These are phyloP conservation scores for Tricholoma flavovirens DNA, from an alignment of 768 basidiomycete genomes.

Conservation along the genomic window DNA sequence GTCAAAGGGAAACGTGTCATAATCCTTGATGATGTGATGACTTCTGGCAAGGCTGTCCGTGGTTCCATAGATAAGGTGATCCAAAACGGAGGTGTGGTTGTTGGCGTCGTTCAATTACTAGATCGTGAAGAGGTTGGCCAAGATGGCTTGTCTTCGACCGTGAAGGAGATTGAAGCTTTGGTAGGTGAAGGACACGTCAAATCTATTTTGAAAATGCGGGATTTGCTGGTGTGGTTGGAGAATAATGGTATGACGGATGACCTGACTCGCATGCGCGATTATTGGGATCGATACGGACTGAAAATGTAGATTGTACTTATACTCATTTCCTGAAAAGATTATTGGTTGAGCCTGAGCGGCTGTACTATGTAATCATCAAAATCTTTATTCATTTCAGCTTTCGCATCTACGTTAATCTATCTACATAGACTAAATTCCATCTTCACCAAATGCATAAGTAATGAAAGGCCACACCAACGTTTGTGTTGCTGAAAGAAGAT, in stretches of 20 bases:
- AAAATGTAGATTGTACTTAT: slow-evolving; percentile 28
- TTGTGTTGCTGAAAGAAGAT: not conserved
- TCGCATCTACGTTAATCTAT: not conserved
- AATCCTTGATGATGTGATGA: slow-evolving; percentile 95
- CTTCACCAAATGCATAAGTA: not conserved
- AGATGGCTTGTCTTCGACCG: slow-evolving; percentile 63
- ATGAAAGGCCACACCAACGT: not conserved
- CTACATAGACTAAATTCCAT: not conserved
- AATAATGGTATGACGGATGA: slow-evolving; percentile 59
- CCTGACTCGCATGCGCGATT: slow-evolving; percentile 67
- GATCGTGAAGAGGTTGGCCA: slow-evolving; percentile 84
- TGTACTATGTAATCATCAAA: not conserved
- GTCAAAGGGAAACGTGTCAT: slow-evolving; percentile 80
- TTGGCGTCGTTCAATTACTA: slow-evolving; percentile 83
- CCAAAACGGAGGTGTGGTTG: slow-evolving; percentile 68
- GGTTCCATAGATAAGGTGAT: slow-evolving; percentile 73
- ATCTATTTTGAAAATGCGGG: slow-evolving; percentile 79
- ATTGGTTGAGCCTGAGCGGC: too few relatives aligned
- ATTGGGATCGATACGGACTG: slow-evolving; percentile 68
- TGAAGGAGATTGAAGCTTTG: slow-evolving; percentile 74
- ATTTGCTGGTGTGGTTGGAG: slow-evolving; percentile 81
- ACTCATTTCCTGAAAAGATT: too few relatives aligned
- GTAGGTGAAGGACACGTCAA: slow-evolving; percentile 68
- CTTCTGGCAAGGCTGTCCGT: slow-evolving; percentile 83
- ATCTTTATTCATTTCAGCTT: too few relatives aligned